phyloP scores from a whole-genome alignment of 495 filamentous ascomycete genomes.

The Aspergillus biplanus region DNA sequence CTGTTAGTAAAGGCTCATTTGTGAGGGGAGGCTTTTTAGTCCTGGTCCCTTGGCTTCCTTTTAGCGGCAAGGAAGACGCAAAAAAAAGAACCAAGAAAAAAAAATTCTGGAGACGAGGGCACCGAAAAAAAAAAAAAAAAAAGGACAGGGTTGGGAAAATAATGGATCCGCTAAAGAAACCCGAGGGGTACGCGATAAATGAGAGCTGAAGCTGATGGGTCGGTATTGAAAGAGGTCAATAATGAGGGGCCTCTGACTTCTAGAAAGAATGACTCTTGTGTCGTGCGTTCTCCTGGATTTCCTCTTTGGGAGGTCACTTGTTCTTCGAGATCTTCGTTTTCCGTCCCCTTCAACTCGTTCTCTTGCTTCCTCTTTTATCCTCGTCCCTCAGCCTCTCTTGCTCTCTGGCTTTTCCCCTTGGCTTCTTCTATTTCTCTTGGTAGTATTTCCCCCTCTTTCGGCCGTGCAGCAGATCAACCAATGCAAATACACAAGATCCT shows the following conservation, averaged over 20 bases:
- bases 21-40: conserved; percentile 16
- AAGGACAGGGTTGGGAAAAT: conserved; percentile 6
- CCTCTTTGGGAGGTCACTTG: conserved; percentile 17
- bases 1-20: conserved; percentile 26
- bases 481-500: conserved; percentile 10
- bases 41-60: conserved; percentile 20
- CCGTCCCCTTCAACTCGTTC: conserved; percentile 3
- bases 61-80: conserved; percentile 19
- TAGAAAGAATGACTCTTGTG: conserved; percentile 10
- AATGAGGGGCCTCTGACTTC: conserved; percentile 14
- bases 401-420: background rate
- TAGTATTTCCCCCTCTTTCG: background rate
- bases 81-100: conserved; percentile 15
- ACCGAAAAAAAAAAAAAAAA: conserved; percentile 16
- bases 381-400: background rate
- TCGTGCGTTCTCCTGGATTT: conserved; percentile 19
- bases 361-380: background rate
- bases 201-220: conserved; percentile 19
- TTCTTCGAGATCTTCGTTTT: conserved; percentile 4
- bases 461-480: conserved; percentile 3
- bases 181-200: conserved; percentile 4
- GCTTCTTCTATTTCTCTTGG: conserved; percentile 3
- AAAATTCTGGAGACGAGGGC: conserved; percentile 3
- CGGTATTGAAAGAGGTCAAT: conserved; percentile 10
- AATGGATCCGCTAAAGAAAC: conserved; percentile 19